phyloP scores from a whole-genome alignment of 495 filamentous ascomycete species.

The Daldinia concentrica region DNA sequence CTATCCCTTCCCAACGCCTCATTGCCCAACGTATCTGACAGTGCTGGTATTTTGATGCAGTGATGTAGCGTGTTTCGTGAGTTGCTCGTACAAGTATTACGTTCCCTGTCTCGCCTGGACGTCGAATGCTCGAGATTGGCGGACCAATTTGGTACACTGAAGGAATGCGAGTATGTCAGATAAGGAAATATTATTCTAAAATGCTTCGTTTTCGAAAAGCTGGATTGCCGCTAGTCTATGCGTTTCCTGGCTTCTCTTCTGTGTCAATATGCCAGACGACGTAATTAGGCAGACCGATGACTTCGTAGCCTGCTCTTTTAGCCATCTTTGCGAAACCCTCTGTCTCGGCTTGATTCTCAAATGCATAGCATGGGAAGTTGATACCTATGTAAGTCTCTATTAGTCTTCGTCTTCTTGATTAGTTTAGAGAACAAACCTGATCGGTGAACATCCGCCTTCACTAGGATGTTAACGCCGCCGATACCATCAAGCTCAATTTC shows the following conservation, averaged over 20 bases:
- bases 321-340: slow-evolving; percentile 99
- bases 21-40: slow-evolving; percentile 39
- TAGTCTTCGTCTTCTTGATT: slow-evolving; percentile 13
- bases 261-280: slow-evolving; percentile 99
- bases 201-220: slow-evolving; percentile 23
- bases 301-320: slow-evolving; percentile 93
- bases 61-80: slow-evolving; percentile 46
- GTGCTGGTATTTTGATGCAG: slow-evolving; percentile 43
- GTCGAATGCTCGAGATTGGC: slow-evolving; percentile 41
- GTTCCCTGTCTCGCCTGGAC: slow-evolving; percentile 43
- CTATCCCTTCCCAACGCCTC: slow-evolving; percentile 43
- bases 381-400: slow-evolving; percentile 67
- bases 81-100: slow-evolving; percentile 53
- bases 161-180: slow-evolving; percentile 31
- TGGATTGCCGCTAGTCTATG: slow-evolving; percentile 42
- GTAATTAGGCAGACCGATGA: slow-evolving; percentile 94
- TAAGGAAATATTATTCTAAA: slow-evolving; percentile 29
- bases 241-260: slow-evolving; percentile 93
- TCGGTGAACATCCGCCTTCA: slow-evolving; percentile 97
- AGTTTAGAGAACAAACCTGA: slow-evolving; percentile 68
- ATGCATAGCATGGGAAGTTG: slow-evolving; percentile 96
- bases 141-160: slow-evolving; percentile 35
- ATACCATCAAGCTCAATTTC: slow-evolving; percentile 94
- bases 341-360: slow-evolving; percentile 99
- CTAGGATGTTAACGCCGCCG: slow-evolving; percentile 95